These are phyloP conservation scores for Exophiala sideris DNA, from an alignment of 2,329 filamentous ascomycete genomes.

Conservation along the genomic window DNA sequence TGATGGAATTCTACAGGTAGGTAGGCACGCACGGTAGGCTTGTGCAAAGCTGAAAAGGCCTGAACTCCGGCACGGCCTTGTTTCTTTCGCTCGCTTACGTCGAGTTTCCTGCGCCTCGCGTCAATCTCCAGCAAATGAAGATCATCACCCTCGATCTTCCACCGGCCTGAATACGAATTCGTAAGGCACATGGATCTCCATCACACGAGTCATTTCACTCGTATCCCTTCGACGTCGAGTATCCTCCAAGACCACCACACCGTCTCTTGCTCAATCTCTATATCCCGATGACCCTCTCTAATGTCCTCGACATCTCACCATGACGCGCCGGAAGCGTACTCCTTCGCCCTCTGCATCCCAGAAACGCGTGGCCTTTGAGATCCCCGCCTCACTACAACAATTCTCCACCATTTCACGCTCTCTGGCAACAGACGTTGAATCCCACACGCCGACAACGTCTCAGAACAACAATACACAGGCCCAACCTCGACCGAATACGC, in stretches of 20 bases:
- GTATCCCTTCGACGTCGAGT: not conserved
- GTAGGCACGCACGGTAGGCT: too few relatives aligned
- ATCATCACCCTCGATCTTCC: too few relatives aligned
- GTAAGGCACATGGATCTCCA: not conserved
- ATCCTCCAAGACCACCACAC: too few relatives aligned
- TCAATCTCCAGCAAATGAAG: too few relatives aligned
- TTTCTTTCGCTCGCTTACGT: too few relatives aligned
- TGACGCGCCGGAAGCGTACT: slow-evolving; percentile 22
- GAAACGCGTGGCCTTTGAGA: slow-evolving; percentile 22
- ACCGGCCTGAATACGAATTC: too few relatives aligned
- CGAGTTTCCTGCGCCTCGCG: too few relatives aligned
- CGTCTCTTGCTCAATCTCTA: not conserved
- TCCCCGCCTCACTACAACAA: slow-evolving; percentile 24
- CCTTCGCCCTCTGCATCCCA: slow-evolving; percentile 12
- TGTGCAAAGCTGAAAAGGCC: too few relatives aligned
- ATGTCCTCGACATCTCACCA: slow-evolving; percentile 4
- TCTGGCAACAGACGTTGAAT: slow-evolving; percentile 10
- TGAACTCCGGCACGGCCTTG: too few relatives aligned
- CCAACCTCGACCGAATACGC: slow-evolving; percentile 10
- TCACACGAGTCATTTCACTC: not conserved
- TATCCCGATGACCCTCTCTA: slow-evolving; percentile 2
- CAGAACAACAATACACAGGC: not conserved
- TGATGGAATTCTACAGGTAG: too few relatives aligned
- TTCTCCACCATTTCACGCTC: slow-evolving; percentile 22
- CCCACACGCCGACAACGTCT: not conserved